Percentiles rank a stretch among this genome's conserved stretches.
phyloP scores from a whole-genome alignment of 345 rosid genomes.

The Streptanthus diversifolius region DNA sequence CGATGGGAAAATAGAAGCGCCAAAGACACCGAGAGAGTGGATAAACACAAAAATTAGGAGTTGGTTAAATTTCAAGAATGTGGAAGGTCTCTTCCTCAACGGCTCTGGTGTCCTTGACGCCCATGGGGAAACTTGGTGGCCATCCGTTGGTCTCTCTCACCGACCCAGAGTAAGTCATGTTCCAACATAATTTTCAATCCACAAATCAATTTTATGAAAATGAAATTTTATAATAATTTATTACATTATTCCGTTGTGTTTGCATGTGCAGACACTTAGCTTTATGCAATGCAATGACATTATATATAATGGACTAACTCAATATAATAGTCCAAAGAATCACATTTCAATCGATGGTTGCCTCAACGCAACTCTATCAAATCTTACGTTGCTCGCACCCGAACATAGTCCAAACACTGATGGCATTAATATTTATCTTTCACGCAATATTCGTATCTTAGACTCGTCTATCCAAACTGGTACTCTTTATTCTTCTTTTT shows the following conservation, averaged over 20 bases:
- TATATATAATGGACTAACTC: not conserved
- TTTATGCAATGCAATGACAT: not conserved
- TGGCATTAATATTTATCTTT: conserved; percentile 11
- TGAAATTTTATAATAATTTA: no score
- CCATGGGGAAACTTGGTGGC: conserved; percentile 26
- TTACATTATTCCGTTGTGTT: not conserved
- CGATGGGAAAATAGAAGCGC: conserved; percentile 21
- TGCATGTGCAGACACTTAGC: not conserved
- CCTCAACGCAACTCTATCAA: conserved; percentile 4
- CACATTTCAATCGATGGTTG: conserved; percentile 11
- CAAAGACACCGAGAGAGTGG: not conserved
- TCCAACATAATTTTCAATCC: no score
- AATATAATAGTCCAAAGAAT: conserved; percentile 25
- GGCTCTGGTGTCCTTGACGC: conserved; percentile 5
- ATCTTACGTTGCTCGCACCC: conserved; percentile 11
- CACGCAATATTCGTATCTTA: not conserved
- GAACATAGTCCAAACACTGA: conserved; percentile 27
- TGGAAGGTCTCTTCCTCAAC: conserved; percentile 11
- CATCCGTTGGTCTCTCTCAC: not conserved
- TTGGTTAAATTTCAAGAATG: conserved; percentile 8
- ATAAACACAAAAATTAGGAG: not conserved
- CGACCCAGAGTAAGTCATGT: conserved; percentile 1
- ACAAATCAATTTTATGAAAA: no score
- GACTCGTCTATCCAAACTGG: conserved; percentile 14
- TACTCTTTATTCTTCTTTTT: not conserved